Evolutionary conservation across 257 asterid genomes (phyloP), one percentile per base, ranked within the genome.

Genomic region (Forsythia viridissima): DNA sequence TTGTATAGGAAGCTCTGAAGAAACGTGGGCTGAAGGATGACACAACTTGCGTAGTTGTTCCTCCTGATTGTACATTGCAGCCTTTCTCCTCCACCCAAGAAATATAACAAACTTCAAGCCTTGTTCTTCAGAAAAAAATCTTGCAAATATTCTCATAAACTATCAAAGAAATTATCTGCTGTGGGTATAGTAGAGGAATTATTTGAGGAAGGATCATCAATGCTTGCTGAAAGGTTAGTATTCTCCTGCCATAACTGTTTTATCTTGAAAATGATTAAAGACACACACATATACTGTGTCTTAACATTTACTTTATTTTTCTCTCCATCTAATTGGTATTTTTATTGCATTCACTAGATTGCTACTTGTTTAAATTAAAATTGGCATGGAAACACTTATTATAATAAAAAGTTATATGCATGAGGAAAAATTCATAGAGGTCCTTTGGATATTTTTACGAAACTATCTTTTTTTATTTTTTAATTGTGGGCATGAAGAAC

Each of bases 131-230:
- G 82, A 70, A 90, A 40, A 84, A 63, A 81, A 68, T 80, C 85
- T 36, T 80, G 41, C 4, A 82, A 85, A 74, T 86, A 85, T 72
- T 74, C 83, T 16, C 59, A 76, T 70, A 86, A 78, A 77, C 77
- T 80, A 4, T 76, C 89, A 20, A 88, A 86, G 78, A 88, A 85
- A 67, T 79, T 91, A 43, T 88, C 94, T 0, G 87, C 91, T 70
- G 88, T 91, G 59, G 91, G 94, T 74, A 86, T 84, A 20, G 97
- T 91, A 12, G 97, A 91, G 86, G 97, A 92, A 74, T 78, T 92
- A 69, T 92, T 90, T 37, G 97, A 92, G 80, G 95, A 92, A 86
- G 97, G 97, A 39, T 93, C 97, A 44, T 97, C 97, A 34, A 90
- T 88, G 87, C 92, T 90, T 71, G 89, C 89, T 43, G 91, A 90